Base-by-base conservation (phyloP, 305 asterid genomes). In the Fraxinus floribunda region DNA sequence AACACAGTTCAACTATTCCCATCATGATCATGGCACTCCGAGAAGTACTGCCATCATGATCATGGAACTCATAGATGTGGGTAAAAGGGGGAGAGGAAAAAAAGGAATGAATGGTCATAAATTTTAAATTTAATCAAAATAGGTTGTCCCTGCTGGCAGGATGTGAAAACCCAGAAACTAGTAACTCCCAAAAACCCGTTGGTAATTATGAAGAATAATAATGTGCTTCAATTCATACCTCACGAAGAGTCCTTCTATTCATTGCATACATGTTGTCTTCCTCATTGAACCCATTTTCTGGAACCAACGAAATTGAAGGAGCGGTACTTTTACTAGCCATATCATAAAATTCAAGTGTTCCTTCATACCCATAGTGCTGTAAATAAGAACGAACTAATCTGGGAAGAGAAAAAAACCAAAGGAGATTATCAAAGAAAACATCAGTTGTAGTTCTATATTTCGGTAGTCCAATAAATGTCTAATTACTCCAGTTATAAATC, bases 301-400 rank as follows among this genome's bases (percentile, higher is more conserved):
- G 89, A 81, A 75, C 90, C 76, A 90, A 82, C 36, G 92, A 77
- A 84, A 89, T 87, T 35, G 98, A 95, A 38, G 99, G 94, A 83
- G 91, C 81, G 13, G 89, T 90, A 88, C 88, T 89, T 90, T 86
- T 83, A 77, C 91, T 92, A 80, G 96, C 97, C 86, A 86, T 73
- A 52, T 94, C 97, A 71, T 94, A 88, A 76, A 87, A 83, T 78
- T 87, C 81, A 73, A 96, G 95, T 62, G 98, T 96, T 84, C 91
- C 97, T 86, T 91, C 94, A 83, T 96, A 96, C 84, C 99, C 99
- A 80, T 94, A 93, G 84, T 94, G 94, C 83, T 94, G 98, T 79
- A 96, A 90, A 85, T 96, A 94, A 76, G 95, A 90, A 62, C 95
- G 93, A 76, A 96, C 97, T 86, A 96, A 88, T 83, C 98, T 96